Evolutionary conservation across 306 rosid species (phyloP).

Genomic region (Mucuna pruriens): DNA sequence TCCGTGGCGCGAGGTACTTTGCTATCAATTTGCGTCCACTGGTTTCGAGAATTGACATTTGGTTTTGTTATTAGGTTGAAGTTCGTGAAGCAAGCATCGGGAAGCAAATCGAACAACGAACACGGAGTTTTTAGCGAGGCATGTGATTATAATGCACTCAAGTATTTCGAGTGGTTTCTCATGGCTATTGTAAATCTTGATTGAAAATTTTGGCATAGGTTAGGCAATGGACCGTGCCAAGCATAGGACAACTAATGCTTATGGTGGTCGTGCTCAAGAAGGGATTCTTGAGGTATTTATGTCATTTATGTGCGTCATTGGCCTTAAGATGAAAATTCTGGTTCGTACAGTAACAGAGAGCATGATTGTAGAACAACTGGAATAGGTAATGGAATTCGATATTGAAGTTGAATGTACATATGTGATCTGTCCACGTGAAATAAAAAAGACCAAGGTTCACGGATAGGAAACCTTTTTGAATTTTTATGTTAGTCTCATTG

Average conservation of each 20-base stretch:
- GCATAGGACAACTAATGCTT: constrained; percentile 49
- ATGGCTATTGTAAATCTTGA: constrained; percentile 35
- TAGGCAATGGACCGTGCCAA: constrained; percentile 58
- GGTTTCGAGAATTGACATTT: not conserved
- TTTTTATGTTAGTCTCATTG: constrained; percentile 3
- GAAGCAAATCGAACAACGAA: constrained; percentile 45
- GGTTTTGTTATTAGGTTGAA: constrained; percentile 58
- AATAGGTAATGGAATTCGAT: constrained; percentile 5
- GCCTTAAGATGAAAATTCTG: constrained; percentile 7
- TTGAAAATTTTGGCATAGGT: constrained; percentile 63
- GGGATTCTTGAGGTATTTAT: constrained; percentile 69
- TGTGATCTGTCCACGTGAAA: not conserved
- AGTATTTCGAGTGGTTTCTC: constrained; percentile 7
- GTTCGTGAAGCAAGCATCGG: constrained; percentile 50
- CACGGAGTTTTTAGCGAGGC: constrained; percentile 57
- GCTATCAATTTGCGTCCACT: constrained; percentile 8
- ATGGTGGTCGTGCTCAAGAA: constrained; percentile 59
- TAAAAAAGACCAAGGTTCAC: not conserved
- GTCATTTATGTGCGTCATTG: constrained; percentile 13
- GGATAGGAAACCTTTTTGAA: not conserved
- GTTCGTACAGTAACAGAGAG: not conserved
- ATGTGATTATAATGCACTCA: constrained; percentile 17
- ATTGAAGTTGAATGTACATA: not conserved
- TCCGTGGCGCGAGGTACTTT: constrained; percentile 54
- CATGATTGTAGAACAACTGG: not conserved